Evolutionary conservation across 2,329 filamentous ascomycete species (phyloP).

Genomic region (Didymella sp.): DNA sequence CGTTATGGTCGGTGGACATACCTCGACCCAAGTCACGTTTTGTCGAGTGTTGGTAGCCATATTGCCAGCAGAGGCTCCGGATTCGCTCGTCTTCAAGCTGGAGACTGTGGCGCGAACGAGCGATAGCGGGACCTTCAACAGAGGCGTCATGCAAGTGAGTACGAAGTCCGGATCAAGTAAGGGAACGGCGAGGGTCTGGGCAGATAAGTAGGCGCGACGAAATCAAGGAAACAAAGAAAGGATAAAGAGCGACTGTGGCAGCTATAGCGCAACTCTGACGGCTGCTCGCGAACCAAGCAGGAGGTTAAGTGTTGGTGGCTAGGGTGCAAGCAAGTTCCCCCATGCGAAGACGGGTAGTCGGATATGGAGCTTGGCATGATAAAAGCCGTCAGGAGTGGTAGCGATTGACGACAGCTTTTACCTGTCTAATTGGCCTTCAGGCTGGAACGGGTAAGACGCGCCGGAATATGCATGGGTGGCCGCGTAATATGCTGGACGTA

Average conservation of each 20-base stretch:
- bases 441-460: conserved; percentile 30
- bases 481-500: conserved; percentile 38
- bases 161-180: conserved; percentile 15
- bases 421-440: conserved; percentile 30
- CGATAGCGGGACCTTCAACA: conserved; percentile 35
- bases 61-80: conserved; percentile 20
- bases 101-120: conserved; percentile 37
- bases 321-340: conserved; percentile 40
- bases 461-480: conserved; percentile 32
- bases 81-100: conserved; percentile 21
- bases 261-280: conserved; percentile 37
- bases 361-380: conserved; percentile 39
- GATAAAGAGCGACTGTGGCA: conserved; percentile 31
- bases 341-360: conserved; percentile 46
- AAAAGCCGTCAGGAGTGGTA: conserved; percentile 31
- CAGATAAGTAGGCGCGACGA: conserved; percentile 4
- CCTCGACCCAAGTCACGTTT: conserved; percentile 53
- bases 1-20: conserved; percentile 28
- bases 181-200: conserved; percentile 13
- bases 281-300: conserved; percentile 26
- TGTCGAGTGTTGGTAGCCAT: conserved; percentile 43
- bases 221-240: conserved; percentile 20
- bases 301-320: conserved; percentile 31
- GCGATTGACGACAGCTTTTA: conserved; percentile 24
- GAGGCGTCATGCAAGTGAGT: conserved; percentile 36